Evolutionary conservation across 148 eudicot genomes (phyloP).

Genomic region (Fagopyrum tataricum): DNA sequence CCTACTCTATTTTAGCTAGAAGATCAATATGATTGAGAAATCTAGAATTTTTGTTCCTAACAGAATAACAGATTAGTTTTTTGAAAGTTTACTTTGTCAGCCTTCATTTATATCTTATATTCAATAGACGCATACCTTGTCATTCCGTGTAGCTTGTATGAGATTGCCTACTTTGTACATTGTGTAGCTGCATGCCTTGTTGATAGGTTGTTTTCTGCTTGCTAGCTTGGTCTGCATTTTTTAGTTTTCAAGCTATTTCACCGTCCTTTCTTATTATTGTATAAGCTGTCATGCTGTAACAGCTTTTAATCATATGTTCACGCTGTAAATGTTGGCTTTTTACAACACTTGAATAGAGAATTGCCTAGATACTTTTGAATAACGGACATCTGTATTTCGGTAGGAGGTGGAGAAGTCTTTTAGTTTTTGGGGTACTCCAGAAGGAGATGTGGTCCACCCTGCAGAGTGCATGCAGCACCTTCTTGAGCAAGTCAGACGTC

Average conservation of each 20-base stretch:
- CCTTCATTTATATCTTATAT: not conserved
- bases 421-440: constrained; percentile 33
- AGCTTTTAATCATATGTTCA: not conserved
- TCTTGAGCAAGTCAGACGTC: constrained; percentile 36
- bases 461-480: constrained; percentile 39
- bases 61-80: not conserved
- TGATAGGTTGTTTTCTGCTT: not conserved
- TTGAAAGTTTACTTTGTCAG: not conserved
- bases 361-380: not conserved
- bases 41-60: not conserved
- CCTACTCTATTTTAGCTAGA: not conserved
- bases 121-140: not conserved
- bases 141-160: not conserved
- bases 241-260: not conserved
- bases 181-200: not conserved
- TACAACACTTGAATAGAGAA: not conserved
- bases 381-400: not conserved
- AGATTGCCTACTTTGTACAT: not conserved
- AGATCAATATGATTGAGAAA: not conserved
- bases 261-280: not conserved
- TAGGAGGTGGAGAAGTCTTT: constrained; percentile 30
- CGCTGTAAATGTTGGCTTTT: not conserved
- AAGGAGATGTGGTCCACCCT: constrained; percentile 32
- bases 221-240: not conserved
- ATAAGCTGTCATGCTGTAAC: not conserved